These are phyloP conservation scores for Glycine tomentella DNA, from an alignment of 306 rosid genomes.

Conservation along the genomic window DNA sequence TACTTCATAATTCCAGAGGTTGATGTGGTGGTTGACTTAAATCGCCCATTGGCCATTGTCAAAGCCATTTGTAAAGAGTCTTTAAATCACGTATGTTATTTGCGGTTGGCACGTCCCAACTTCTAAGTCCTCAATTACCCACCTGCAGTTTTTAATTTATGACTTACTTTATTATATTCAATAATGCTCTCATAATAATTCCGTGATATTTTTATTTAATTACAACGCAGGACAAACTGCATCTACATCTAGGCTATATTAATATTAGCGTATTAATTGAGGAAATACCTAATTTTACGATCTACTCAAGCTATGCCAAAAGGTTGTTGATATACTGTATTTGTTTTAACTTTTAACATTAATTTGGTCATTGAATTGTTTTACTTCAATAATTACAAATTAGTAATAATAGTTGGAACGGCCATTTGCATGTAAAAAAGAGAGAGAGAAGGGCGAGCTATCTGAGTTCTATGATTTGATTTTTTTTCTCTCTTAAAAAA, in stretches of 20 bases:
- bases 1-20: neutral
- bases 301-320: neutral
- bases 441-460: no score
- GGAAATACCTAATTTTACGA: neutral
- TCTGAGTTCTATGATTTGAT: no score
- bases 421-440: no score
- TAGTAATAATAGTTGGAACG: neutral
- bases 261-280: neutral
- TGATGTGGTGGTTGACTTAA: neutral
- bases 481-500: no score
- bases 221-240: neutral
- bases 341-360: neutral
- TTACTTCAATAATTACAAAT: neutral
- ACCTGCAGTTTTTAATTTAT: neutral
- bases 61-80: neutral
- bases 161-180: neutral
- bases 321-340: neutral
- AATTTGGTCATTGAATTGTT: neutral
- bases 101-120: conserved; percentile 38
- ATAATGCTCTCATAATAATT: neutral
- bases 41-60: neutral
- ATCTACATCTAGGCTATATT: conserved; percentile 12
- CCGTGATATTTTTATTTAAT: neutral
- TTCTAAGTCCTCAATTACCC: conserved; percentile 2
- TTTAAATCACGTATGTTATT: neutral